Evolutionary conservation across 1,284 basidiomycete genomes (phyloP), one percentile per base, ranked within the genome.

Genomic region (Kalmanozyma brasiliensis): DNA sequence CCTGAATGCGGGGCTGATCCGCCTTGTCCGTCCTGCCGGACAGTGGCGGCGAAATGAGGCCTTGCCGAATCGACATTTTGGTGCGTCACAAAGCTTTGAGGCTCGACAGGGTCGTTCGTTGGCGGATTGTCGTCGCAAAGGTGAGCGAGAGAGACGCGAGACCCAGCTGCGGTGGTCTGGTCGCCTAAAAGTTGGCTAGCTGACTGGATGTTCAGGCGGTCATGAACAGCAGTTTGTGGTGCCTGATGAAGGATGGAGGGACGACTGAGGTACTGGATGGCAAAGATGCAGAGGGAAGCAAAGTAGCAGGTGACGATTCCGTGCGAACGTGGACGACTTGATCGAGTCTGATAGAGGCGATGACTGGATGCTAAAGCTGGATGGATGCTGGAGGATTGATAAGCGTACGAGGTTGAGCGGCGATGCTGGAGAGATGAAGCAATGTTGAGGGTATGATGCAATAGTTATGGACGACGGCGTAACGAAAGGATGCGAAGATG

Each of bases 41-140:
- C 23, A 59, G 35, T 1, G 61, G 61, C 5, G 67, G 67, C 13
- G 67, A 70, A 34, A 70, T 51, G 46, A 70, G 52, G 5, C 52
- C 61, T 44, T 37, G 61, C n/a, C 65, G 61, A 33, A 53, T 55
- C 22, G 60, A 56, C 66, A 65, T 70, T 32, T 1, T 64, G 42
- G 23, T 23, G n/a, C 17, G 13, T 34, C 14, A 8, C 20, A 20
- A 20, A 13, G 23, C 6, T 6, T 29, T 29, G 26, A 29, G 11
- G 26, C 26, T 6, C 26, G n/a, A n/a, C n/a, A n/a, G n/a, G n/a
- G n/a, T n/a, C n/a, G n/a, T n/a, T n/a, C n/a, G n/a, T n/a, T n/a
- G 20, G 11, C n/a, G 34, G 34, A 36, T 26, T 20, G 22, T 16
- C 26, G 3, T 23, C 17, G 45, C 23, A 3, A 11, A 9, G 17